Evolutionary conservation across 1,284 basidiomycete genomes (phyloP), one percentile per base, ranked within the genome.

Genomic region (Sphaerobolus stellatus): DNA sequence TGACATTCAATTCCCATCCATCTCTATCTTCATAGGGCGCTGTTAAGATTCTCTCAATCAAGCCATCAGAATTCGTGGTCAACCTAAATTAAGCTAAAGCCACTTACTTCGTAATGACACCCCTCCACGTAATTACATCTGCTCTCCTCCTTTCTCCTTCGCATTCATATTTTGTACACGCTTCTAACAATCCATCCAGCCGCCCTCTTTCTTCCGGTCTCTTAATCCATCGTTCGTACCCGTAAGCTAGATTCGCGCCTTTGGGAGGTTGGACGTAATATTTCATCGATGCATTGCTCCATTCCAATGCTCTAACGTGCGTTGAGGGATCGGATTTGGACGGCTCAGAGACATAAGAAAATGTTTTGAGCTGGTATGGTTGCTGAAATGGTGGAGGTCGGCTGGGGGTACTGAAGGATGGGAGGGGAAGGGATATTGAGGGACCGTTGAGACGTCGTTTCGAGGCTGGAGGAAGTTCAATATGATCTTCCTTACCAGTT

Each of bases 51-150:
- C 83, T 84, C 64, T 73, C 72, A 57, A 54, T 53, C 60, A 61
- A 36, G 60, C 40, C 41, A 57, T 56, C 3, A 62, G 56, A 27
- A 61, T 48, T 33, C 30, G 3, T 8, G 29, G 38, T 9, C 20
- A 33, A 33, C 33, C 40, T 47, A 31, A 48, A 30, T 11, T 5
- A 41, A 33, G 11, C 11, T 22, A 24, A 33, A 33, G 65, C 66
- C 56, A 71, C 82, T 75, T 75, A 92, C 89, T 89, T 95, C 56
- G 95, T 98, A 73, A 97, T 84, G 54, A 98, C 83, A 4, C 95
- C 96, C 64, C 93, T 78, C 92, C 93, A 96, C 4, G 86, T 82
- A 36, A 95, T 77, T 25, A 92, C 79, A 43, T 75, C 57, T 13
- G 71, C 72, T 24, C 69, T 64, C 46, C 60, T 59, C 55, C 65